phyloP scores from a whole-genome alignment of 106 monocot genomes.

The Iris macrosiphon region DNA sequence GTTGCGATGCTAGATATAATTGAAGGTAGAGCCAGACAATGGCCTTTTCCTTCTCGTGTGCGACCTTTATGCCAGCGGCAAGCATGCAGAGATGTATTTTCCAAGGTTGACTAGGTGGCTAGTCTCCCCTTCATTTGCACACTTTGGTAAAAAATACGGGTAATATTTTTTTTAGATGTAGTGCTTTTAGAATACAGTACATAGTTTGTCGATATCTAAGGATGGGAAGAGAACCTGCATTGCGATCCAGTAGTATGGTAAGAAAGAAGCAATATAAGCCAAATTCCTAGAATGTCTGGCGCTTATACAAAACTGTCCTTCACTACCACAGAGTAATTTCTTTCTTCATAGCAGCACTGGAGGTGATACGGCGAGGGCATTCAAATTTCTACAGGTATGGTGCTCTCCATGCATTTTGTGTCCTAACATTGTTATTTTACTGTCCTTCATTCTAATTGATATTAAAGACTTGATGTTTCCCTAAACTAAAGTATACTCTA shows the following conservation, averaged over 20 bases:
- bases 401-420: neutral
- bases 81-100: conserved; percentile 69
- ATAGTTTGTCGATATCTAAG: neutral
- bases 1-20: too few relatives aligned
- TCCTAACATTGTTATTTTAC: neutral
- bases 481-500: too few relatives aligned
- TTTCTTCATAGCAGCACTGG: conserved; percentile 83
- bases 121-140: too few relatives aligned
- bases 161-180: neutral
- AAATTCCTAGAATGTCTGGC: conserved; percentile 50
- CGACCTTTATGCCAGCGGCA: conserved; percentile 40
- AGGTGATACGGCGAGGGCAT: conserved; percentile 85
- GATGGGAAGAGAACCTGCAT: too few relatives aligned
- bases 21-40: too few relatives aligned
- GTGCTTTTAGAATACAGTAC: neutral
- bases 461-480: too few relatives aligned
- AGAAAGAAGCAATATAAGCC: conserved; percentile 65
- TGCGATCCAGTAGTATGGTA: too few relatives aligned
- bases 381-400: conserved; percentile 95
- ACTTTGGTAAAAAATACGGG: conserved; percentile 32
- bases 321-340: conserved; percentile 81
- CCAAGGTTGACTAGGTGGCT: too few relatives aligned
- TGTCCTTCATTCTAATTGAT: too few relatives aligned
- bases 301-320: conserved; percentile 70
- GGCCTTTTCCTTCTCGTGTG: conserved; percentile 34